These are phyloP conservation scores for Cladosporium sp. DNA, from an alignment of 2,329 filamentous ascomycete genomes.

Conservation along the genomic window DNA sequence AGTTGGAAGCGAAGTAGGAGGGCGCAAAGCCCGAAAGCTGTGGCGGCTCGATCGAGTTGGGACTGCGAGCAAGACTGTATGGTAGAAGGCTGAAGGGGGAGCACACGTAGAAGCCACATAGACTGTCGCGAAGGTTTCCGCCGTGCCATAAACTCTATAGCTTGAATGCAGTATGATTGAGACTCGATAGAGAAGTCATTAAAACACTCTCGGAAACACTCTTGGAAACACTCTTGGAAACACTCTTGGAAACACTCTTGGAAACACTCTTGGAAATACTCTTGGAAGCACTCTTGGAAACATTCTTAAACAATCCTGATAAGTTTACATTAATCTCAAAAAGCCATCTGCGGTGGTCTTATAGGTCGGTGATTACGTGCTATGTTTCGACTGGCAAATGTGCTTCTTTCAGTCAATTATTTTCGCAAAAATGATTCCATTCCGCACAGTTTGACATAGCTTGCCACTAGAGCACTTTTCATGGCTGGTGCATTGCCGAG, in stretches of 20 bases:
- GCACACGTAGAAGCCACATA: not conserved
- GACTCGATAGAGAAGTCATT: not conserved
- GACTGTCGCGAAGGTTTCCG: not conserved
- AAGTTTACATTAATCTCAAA: not conserved
- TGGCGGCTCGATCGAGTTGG: not conserved
- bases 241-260: slow-evolving; percentile 4
- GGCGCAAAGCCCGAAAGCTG: not conserved
- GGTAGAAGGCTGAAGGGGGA: not conserved
- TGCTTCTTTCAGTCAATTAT: not conserved
- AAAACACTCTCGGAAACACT: not conserved
- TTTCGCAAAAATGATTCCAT: not conserved
- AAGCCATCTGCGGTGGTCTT: not conserved
- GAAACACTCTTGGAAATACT: slow-evolving; percentile 6
- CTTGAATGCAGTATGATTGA: not conserved
- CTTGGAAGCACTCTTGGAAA: not conserved
- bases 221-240: slow-evolving; percentile 3
- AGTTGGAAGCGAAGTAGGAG: not conserved
- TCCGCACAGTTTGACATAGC: not conserved
- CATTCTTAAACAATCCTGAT: not conserved
- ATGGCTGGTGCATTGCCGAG: slow-evolving; percentile 2
- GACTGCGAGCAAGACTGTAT: not conserved
- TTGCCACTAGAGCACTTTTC: not conserved
- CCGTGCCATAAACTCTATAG: not conserved
- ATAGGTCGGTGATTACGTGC: not conserved
- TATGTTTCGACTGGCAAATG: not conserved